Percentiles rank a stretch among this genome's conserved stretches.
phyloP scores from a whole-genome alignment of 2,329 filamentous ascomycete genomes.

The Colletotrichum abscissum region DNA sequence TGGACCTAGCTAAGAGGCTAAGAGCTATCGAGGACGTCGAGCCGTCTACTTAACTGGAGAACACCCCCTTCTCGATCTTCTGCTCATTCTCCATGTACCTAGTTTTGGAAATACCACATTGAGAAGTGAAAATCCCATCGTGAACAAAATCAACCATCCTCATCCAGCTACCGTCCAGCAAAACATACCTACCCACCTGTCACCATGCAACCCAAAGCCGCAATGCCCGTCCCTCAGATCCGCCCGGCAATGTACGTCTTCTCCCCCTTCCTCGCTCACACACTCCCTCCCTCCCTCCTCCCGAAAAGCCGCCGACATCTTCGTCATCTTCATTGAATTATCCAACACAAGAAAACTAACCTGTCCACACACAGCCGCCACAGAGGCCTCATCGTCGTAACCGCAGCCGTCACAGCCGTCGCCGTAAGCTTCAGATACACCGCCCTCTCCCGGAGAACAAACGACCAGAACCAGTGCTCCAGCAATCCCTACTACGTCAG shows the following conservation, averaged over 20 bases:
- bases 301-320: slow-evolving; percentile 30
- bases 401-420: slow-evolving; percentile 44
- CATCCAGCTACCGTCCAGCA: not conserved
- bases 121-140: not conserved
- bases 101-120: no score
- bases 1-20: not conserved
- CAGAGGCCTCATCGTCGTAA: slow-evolving; percentile 49
- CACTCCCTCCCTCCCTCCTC: slow-evolving; percentile 40
- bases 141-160: not conserved
- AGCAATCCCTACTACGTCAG: slow-evolving; percentile 56
- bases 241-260: slow-evolving; percentile 38
- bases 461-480: slow-evolving; percentile 56
- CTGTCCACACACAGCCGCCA: slow-evolving; percentile 45
- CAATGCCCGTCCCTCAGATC: slow-evolving; percentile 16
- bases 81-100: not conserved
- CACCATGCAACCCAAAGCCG: slow-evolving; percentile 24
- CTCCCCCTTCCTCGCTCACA: slow-evolving; percentile 37
- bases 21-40: not conserved
- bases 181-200: not conserved
- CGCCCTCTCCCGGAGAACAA: slow-evolving; percentile 49
- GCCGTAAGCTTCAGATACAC: slow-evolving; percentile 47
- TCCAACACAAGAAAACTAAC: no score
- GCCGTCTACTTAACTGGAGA: slow-evolving; percentile 5
- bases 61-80: not conserved
- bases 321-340: no score